Percentiles rank a stretch among this genome's conserved stretches.
These are phyloP conservation scores for Pyrus pyrifolia DNA, from an alignment of 306 rosid genomes.

Conservation along the genomic window DNA sequence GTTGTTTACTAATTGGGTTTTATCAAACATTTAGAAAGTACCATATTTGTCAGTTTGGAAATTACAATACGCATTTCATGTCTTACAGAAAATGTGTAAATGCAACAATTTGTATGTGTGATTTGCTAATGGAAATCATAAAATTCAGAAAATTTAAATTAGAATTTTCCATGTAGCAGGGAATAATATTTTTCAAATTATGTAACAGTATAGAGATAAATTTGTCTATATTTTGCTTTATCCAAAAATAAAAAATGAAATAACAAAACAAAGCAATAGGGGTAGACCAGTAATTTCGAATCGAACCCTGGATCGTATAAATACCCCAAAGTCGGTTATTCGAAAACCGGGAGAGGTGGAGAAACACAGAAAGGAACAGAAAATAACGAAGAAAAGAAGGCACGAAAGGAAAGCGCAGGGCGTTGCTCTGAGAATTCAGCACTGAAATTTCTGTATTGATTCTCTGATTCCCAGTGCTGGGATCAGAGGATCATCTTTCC, in stretches of 20 bases:
- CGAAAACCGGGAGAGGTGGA: conserved; percentile 32
- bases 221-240: too few species aligned
- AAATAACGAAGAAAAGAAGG: not conserved
- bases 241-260: not conserved
- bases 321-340: conserved; percentile 34
- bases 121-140: not conserved
- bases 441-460: conserved; percentile 28
- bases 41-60: not conserved
- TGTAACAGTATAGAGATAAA: not conserved
- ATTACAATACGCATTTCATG: not conserved
- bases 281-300: conserved; percentile 19
- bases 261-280: conserved; percentile 5
- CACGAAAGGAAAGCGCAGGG: not conserved
- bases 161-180: not conserved
- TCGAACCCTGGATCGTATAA: not conserved
- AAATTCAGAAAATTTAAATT: not conserved
- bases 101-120: not conserved
- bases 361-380: conserved; percentile 13
- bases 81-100: not conserved
- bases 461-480: conserved; percentile 69
- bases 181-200: not conserved
- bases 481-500: conserved; percentile 50
- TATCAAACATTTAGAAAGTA: not conserved
- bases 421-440: conserved; percentile 15
- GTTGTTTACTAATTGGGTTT: not conserved